Percentiles rank a stretch among this genome's conserved stretches.
These are phyloP conservation scores for Schizonepeta tenuifolia DNA, from an alignment of 257 asterid species.

Conservation along the genomic window DNA sequence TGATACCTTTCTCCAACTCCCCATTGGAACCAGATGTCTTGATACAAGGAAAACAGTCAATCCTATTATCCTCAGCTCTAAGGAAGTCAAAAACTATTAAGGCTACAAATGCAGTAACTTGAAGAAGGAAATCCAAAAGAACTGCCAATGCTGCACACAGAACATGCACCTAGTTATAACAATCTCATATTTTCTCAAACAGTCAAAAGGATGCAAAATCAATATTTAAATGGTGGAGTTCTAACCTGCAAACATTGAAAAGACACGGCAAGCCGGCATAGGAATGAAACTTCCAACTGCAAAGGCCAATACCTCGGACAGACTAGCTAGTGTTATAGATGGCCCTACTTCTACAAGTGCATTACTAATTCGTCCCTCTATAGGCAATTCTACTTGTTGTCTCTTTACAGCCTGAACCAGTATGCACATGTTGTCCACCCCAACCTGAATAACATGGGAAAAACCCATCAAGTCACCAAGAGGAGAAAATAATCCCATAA, in stretches of 20 bases:
- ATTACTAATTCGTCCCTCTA: conserved; percentile 93
- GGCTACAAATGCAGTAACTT: conserved; percentile 98
- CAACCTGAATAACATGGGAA: conserved; percentile 65
- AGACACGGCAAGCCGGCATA: conserved; percentile 98
- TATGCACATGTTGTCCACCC: conserved; percentile 99
- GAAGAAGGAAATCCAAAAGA: conserved; percentile 95
- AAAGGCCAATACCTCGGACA: conserved; percentile 96
- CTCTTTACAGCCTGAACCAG: conserved; percentile 97
- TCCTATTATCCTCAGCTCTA: conserved; percentile 89
- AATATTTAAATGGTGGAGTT: conserved; percentile 17
- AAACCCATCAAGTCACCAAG: conserved; percentile 14
- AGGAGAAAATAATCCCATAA: neutral
- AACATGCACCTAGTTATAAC: conserved; percentile 29
- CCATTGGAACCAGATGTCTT: conserved; percentile 59
- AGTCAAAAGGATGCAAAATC: neutral
- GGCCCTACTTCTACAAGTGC: conserved; percentile 99
- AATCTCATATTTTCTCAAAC: neutral
- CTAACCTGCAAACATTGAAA: conserved; percentile 99
- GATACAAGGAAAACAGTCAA: conserved; percentile 93
- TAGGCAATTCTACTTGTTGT: conserved; percentile 86
- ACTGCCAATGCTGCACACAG: conserved; percentile 88
- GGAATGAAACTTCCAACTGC: conserved; percentile 99
- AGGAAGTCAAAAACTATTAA: conserved; percentile 91
- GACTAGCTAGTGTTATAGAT: conserved; percentile 93
- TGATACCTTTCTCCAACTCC: conserved; percentile 74